Evolutionary conservation across 73 alveolate genomes (phyloP), one percentile per base, ranked within the genome.

Genomic region (Paramecium tetraurelia): DNA sequence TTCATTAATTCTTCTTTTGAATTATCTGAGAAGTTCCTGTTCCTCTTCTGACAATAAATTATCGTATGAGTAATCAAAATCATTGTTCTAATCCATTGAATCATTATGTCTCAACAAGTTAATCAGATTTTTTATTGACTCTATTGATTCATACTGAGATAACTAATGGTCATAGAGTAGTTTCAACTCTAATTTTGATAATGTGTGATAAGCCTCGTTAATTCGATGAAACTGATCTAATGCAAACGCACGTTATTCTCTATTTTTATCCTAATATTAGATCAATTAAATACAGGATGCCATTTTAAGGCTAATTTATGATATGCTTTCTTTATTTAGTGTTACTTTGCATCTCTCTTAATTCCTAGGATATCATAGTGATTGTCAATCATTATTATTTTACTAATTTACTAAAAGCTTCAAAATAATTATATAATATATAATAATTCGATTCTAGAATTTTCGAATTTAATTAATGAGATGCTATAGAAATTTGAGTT

Each of bases 231-330:
- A 80, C 48, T 80, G 14, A 20, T 40, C 71, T 41, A 80, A 46
- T 40, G 90, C 90, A 41, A 31, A 46, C 10, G 90, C 76, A 31
- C 75, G 70, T 46, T 40, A 80, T 22, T 80, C 90, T 24, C 57
- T n/a, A 35, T 80, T 80, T 80, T 80, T 80, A 80, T 80, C 90
- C 90, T 80, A 24, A 24, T 20, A 12, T 43, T 31, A 35, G 33
- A 18, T 0, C 20, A 21, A 21, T 18, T 20, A 24, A 41, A 5
- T 80, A 80, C 90, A 40, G 90, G 90, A 80, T 80, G 90, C 90
- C 90, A 80, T 80, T 46, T 44, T 22, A 80, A 80, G 20, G 90
- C 90, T 35, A 80, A 31, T 80, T 80, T 80, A 24, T 80, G 70
- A 80, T 20, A 80, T 59, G 90, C 90, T 48, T 40, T 41, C 72